Percentiles rank a stretch among this genome's conserved stretches.
Conservation (phyloP, 495 filamentous ascomycete genomes). For the Extremus antarcticus region DNA sequence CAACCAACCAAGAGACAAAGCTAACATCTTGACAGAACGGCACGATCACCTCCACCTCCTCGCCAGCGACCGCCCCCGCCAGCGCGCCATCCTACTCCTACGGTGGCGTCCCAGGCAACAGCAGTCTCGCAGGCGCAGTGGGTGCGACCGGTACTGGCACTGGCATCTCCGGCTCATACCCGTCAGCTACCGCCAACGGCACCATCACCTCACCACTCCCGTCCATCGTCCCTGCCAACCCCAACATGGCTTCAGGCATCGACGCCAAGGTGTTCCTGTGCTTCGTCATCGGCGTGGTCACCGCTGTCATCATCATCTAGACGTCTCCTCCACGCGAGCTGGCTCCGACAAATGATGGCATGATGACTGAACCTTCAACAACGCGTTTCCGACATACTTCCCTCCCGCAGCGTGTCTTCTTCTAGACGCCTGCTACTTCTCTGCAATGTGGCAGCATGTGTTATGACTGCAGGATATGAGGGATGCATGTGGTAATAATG, state of each 20-base stretch:
- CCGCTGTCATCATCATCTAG: constrained; percentile 13
- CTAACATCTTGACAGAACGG: constrained; percentile 10
- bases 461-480: neutral
- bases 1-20: neutral
- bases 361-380: neutral
- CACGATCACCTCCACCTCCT: neutral
- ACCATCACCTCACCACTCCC: constrained; percentile 1
- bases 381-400: neutral
- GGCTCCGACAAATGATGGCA: neutral
- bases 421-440: neutral
- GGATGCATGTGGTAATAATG: neutral
- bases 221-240: constrained; percentile 11
- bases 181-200: constrained; percentile 3
- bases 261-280: constrained; percentile 7
- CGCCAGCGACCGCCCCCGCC: neutral
- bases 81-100: neutral
- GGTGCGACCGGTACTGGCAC: constrained; percentile 8
- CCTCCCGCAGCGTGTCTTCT: neutral
- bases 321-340: neutral
- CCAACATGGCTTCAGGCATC: neutral
- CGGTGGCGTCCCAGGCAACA: constrained; percentile 1
- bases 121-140: constrained; percentile 5
- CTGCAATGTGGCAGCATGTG: neutral
- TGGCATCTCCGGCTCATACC: neutral
- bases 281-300: constrained; percentile 8